A percentile compares a stretch with the other conserved stretches of the same genome.
phyloP scores from a whole-genome alignment of 352 stramenopile genomes.

The Phytophthora sansomeana region DNA sequence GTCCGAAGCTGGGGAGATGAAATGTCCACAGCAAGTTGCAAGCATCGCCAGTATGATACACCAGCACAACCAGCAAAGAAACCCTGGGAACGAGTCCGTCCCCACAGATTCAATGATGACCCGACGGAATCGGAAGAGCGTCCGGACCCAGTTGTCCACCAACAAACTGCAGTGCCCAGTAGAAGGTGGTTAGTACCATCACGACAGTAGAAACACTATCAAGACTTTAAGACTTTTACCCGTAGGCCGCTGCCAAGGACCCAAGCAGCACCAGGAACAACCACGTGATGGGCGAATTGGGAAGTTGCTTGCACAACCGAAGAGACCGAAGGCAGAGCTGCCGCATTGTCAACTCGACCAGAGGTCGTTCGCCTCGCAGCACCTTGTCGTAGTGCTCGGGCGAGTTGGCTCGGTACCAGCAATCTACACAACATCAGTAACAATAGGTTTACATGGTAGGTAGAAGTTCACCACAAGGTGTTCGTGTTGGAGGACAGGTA shows the following conservation, averaged over 20 bases:
- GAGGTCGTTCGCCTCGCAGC: slow-evolving; percentile 64
- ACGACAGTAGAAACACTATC: neutral
- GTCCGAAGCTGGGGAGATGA: slow-evolving; percentile 70
- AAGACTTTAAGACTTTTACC: slow-evolving; percentile 37
- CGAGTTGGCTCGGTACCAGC: slow-evolving; percentile 72
- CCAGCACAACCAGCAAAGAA: slow-evolving; percentile 76
- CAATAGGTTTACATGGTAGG: neutral
- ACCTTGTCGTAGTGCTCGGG: slow-evolving; percentile 78
- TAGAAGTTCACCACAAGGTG: neutral
- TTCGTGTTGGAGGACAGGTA: neutral
- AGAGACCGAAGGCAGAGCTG: slow-evolving; percentile 78
- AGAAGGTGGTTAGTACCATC: neutral
- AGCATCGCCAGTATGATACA: slow-evolving; percentile 60
- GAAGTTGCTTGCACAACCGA: slow-evolving; percentile 79
- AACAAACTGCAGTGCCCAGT: slow-evolving; percentile 49
- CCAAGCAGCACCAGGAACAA: slow-evolving; percentile 78
- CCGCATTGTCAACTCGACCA: slow-evolving; percentile 66
- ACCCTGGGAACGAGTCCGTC: slow-evolving; percentile 67
- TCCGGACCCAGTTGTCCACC: slow-evolving; percentile 76
- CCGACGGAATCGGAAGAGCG: slow-evolving; percentile 67
- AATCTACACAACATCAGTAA: slow-evolving; percentile 45
- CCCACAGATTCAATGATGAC: slow-evolving; percentile 65
- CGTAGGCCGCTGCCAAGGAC: slow-evolving; percentile 66
- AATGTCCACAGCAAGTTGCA: slow-evolving; percentile 66
- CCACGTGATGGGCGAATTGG: slow-evolving; percentile 88